Conservation (phyloP, 768 basidiomycete species). For the Leccinum disarticulatum region DNA sequence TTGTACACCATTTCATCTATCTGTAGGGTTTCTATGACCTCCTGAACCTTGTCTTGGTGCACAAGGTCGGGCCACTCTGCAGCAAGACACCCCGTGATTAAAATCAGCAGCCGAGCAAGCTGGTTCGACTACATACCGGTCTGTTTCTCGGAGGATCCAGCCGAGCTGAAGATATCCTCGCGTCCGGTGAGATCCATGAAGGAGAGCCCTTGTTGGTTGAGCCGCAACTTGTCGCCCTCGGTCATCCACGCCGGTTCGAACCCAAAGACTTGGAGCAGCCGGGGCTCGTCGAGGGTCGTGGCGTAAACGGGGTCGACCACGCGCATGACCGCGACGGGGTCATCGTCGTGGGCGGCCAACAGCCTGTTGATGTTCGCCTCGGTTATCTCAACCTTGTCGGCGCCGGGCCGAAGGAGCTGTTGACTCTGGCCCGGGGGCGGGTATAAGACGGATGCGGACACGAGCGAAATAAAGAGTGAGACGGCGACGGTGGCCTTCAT, state of each 20-base stretch:
- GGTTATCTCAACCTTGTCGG: not conserved
- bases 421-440: not conserved
- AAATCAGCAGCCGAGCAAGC: not conserved
- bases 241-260: conserved; percentile 19
- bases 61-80: conserved; percentile 19
- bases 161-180: not conserved
- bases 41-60: conserved; percentile 14
- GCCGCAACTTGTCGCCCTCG: conserved; percentile 19
- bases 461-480: not conserved
- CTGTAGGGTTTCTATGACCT: conserved; percentile 4
- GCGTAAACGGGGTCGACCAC: conserved; percentile 15
- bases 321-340: conserved; percentile 21
- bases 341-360: conserved; percentile 12
- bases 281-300: conserved; percentile 20
- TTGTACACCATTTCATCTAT: conserved; percentile 36
- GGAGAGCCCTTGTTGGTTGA: conserved; percentile 9
- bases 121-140: not conserved
- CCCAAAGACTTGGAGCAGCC: conserved; percentile 17
- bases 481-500: not conserved
- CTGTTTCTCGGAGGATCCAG: not conserved
- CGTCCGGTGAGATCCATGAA: conserved; percentile 18
- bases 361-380: conserved; percentile 6
- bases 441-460: not conserved
- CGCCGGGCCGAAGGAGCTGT: not conserved
- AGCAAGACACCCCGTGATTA: not conserved